These are phyloP conservation scores for Metarhizium anisopliae DNA, from an alignment of 2,329 filamentous ascomycete genomes.

Conservation along the genomic window DNA sequence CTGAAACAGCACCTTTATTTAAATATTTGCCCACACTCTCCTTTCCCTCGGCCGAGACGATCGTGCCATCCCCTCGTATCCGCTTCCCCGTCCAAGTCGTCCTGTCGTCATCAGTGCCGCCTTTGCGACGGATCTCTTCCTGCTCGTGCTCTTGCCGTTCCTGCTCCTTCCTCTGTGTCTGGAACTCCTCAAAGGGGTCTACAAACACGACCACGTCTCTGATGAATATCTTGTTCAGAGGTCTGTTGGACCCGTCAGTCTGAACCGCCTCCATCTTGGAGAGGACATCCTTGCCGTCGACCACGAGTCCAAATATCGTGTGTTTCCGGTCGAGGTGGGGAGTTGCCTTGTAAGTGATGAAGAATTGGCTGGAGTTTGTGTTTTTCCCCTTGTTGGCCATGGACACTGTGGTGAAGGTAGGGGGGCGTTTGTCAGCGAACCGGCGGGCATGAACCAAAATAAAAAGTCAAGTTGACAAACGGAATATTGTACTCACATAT, in stretches of 20 bases:
- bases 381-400: slow-evolving; percentile 99
- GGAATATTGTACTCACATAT: slow-evolving; percentile 30
- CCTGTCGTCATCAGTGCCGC: slow-evolving; percentile 77
- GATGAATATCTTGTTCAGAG: slow-evolving; percentile 70
- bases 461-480: background rate
- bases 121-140: slow-evolving; percentile 52
- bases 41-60: slow-evolving; percentile 33
- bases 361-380: slow-evolving; percentile 92
- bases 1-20: slow-evolving; percentile 39
- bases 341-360: slow-evolving; percentile 79
- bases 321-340: slow-evolving; percentile 91
- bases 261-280: slow-evolving; percentile 68
- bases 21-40: slow-evolving; percentile 72
- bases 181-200: slow-evolving; percentile 91
- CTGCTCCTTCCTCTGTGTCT: slow-evolving; percentile 60
- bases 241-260: slow-evolving; percentile 66
- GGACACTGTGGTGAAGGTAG: slow-evolving; percentile 32
- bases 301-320: slow-evolving; percentile 87
- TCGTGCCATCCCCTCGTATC: slow-evolving; percentile 58
- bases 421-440: background rate
- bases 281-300: slow-evolving; percentile 66
- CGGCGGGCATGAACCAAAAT: background rate
- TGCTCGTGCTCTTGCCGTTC: slow-evolving; percentile 49
- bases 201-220: slow-evolving; percentile 78
- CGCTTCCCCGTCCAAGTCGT: slow-evolving; percentile 96